Conservation (phyloP, 345 rosid species). For the Brassica incana region DNA sequence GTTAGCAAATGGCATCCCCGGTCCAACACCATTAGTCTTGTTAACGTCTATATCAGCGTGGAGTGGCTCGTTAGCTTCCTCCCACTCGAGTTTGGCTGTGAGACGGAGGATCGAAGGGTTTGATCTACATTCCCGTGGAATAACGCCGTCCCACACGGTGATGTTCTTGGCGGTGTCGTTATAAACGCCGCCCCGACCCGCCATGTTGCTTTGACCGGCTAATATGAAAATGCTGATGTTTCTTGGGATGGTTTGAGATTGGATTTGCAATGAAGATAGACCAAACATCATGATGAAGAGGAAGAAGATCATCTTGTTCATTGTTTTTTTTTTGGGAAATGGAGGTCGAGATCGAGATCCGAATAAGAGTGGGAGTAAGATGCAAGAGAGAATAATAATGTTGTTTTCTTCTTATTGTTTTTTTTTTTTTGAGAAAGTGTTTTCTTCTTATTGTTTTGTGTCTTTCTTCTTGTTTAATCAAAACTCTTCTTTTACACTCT, state of each 20-base stretch:
- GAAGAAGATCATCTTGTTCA: conserved; percentile 36
- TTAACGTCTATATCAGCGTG: conserved; percentile 70
- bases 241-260: conserved; percentile 35
- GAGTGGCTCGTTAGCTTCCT: conserved; percentile 66
- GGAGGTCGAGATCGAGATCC: conserved; percentile 34
- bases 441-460: conserved; percentile 17
- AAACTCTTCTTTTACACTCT: neutral
- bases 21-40: conserved; percentile 74
- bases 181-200: conserved; percentile 76
- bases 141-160: conserved; percentile 63
- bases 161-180: conserved; percentile 43
- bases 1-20: conserved; percentile 77
- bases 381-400: conserved; percentile 28
- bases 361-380: conserved; percentile 22
- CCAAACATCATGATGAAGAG: conserved; percentile 25
- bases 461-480: conserved; percentile 21
- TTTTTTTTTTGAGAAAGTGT: neutral
- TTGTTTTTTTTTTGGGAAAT: neutral
- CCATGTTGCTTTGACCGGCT: conserved; percentile 97
- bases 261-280: conserved; percentile 11
- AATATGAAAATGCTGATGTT: conserved; percentile 54
- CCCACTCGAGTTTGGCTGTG: conserved; percentile 58
- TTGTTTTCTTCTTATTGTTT: conserved; percentile 8
- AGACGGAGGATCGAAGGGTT: conserved; percentile 56
- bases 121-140: conserved; percentile 62